Evolutionary conservation across 257 asterid genomes (phyloP), one percentile per base, ranked within the genome.

Genomic region (Scutellaria minor): DNA sequence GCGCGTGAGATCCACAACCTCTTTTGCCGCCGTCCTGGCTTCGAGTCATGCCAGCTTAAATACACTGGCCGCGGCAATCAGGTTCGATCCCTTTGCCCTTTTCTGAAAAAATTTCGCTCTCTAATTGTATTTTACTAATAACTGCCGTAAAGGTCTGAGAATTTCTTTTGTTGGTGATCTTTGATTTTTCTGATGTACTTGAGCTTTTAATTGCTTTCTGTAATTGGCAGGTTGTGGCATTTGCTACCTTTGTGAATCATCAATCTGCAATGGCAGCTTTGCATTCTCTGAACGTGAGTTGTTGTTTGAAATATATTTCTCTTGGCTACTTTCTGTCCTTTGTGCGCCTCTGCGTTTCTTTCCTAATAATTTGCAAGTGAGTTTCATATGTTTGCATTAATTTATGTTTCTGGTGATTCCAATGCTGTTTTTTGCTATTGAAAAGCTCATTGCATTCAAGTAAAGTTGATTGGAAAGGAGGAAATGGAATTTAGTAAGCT

Each of bases 1-100:
- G 95, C 98, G 73, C 98, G 98, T 67, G 98, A 94, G 83, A 94
- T 94, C 79, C 98, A 94, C 88, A 94, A 94, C 71, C 97, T 94
- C 60, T 94, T 94, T 80, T 95, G 99, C 68, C 92, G 95, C 59
- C 93, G 96, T 4, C 90, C 85, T 7, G 99, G 99, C 22, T 94
- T 94, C 68, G 95, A 89, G 65, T 88, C 84, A 44, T 89, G 90
- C 83, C 99, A 94, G 89, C 97, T 94, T 81, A 94, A 94, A 48
- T 94, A 94, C 83, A 94, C 99, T 24, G 99, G 99, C 40, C 86
- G 99, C 6, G 98, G 96, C 37, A 86, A 91, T 73, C 98, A 94
- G 97, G 97, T 93, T 60, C 73, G 0, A 14, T 39, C 41, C 66
- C 15, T 41, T 77, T n/a, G 51, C 63, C 13, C 7, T 1, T 22